Evolutionary conservation across 2,329 filamentous ascomycete genomes (phyloP).

Genomic region (Penicillium sp.): DNA sequence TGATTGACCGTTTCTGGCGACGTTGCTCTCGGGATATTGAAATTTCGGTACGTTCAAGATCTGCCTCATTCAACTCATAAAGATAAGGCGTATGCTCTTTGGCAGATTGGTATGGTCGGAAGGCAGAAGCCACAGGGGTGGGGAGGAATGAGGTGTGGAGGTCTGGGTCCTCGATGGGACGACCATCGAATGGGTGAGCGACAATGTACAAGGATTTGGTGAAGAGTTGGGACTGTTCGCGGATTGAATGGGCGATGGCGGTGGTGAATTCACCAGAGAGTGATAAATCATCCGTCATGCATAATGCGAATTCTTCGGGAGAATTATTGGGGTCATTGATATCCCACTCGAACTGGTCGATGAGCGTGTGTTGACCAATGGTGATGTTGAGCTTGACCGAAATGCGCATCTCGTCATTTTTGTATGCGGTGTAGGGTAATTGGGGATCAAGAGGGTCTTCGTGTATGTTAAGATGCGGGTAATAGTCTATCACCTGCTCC

Average conservation of each 20-base stretch:
- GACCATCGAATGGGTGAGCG: constrained; percentile 91
- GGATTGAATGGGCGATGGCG: constrained; percentile 95
- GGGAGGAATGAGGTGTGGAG: constrained; percentile 81
- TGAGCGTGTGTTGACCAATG: constrained; percentile 87
- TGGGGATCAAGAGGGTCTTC: constrained; percentile 89
- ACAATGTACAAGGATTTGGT: constrained; percentile 90
- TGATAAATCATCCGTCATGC: constrained; percentile 86
- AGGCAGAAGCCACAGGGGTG: constrained; percentile 77
- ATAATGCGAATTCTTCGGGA: constrained; percentile 87
- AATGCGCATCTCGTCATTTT: constrained; percentile 98
- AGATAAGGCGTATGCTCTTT: constrained; percentile 93
- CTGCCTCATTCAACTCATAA: constrained; percentile 88
- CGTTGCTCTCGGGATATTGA: constrained; percentile 92
- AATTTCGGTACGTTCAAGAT: constrained; percentile 85
- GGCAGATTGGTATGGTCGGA: constrained; percentile 85
- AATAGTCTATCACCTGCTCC: constrained; percentile 90
- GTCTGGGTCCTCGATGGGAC: constrained; percentile 89
- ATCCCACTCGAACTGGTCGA: constrained; percentile 99
- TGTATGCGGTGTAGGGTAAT: constrained; percentile 88
- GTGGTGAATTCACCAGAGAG: constrained; percentile 95
- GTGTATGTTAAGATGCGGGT: constrained; percentile 84
- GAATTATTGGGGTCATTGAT: constrained; percentile 94
- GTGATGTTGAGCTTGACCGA: constrained; percentile 96
- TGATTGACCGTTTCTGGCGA: constrained; percentile 91
- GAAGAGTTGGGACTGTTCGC: constrained; percentile 93